Evolutionary conservation across 306 rosid species (phyloP), one percentile per base, ranked within the genome.

Genomic region (Citrullus colocynthis): DNA sequence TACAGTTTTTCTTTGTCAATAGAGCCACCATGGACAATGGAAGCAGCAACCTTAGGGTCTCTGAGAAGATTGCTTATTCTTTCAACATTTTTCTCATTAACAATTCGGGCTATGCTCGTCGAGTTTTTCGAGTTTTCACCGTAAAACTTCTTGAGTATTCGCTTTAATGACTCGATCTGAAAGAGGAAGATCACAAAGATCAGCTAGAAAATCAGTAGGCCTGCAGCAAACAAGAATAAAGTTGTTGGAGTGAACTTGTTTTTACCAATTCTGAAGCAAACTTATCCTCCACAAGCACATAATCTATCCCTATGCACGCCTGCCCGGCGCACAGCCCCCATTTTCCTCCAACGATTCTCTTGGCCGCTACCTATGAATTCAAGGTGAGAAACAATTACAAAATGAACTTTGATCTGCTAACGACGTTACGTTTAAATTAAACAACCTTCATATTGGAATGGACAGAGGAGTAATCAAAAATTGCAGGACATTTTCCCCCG

Each of bases 401-500:
- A 5, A 48, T 7, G 60, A 48, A 49, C 76, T 48, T 45, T 7
- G 36, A 21, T 24, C 3, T 15, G 3, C 28, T 49, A 42, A 28
- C 14, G 14, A 20, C 76, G 24, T 70, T 55, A 54, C 52, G 4
- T 30, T 67, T 34, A 21, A 63, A 20, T 16, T 2, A 37, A 82
- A 78, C 9, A 82, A 95, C 99, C 97, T 90, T 84, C 17, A 89
- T 75, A 41, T 92, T 90, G 14, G 90, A 78, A 82, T 89, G 82
- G 56, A 58, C 86, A 12, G 93, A 77, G 75, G 88, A 82, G 74
- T 88, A 86, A 82, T 90, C 99, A 11, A 95, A 80, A 75, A 95
- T 90, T 74, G 90, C 87, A 58, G 99, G 99, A 82, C 99, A 92
- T 87, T 95, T 95, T 81, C 99, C 97, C 55, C 99, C 99, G 36